Evolutionary conservation across 2,329 filamentous ascomycete species (phyloP).

Genomic region (Immersiporthe knoxdaviesiana): DNA sequence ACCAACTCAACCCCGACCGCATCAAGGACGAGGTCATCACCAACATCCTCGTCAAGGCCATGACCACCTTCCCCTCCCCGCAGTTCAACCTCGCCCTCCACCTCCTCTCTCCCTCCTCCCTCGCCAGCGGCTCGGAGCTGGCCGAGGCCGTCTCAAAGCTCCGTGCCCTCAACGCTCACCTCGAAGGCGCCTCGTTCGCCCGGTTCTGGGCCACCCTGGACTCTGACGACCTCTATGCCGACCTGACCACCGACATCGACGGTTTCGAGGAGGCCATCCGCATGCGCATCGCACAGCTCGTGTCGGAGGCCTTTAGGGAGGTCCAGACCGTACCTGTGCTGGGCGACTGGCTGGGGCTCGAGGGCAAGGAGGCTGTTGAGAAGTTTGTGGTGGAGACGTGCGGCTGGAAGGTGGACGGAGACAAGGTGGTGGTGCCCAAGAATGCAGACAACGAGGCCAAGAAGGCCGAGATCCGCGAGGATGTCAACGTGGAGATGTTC

Average conservation of each 20-base stretch:
- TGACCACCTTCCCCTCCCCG: slow-evolving; percentile 94
- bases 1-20: slow-evolving; percentile 99
- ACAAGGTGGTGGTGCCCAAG: slow-evolving; percentile 74
- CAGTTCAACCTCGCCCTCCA: slow-evolving; percentile 95
- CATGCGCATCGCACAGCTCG: slow-evolving; percentile 83
- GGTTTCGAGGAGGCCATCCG: slow-evolving; percentile 96
- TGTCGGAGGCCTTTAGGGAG: slow-evolving; percentile 80
- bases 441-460: slow-evolving; percentile 99
- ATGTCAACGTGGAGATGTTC: slow-evolving; percentile 89
- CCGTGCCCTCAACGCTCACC: slow-evolving; percentile 78
- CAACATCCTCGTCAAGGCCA: slow-evolving; percentile 97
- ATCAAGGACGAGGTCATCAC: slow-evolving; percentile 96
- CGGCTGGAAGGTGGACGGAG: slow-evolving; percentile 79
- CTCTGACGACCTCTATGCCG: slow-evolving; percentile 92
- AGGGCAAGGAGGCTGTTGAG: slow-evolving; percentile 64
- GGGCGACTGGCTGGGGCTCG: slow-evolving; percentile 75
- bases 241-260: slow-evolving; percentile 89
- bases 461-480: slow-evolving; percentile 92
- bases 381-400: slow-evolving; percentile 86
- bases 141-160: slow-evolving; percentile 92
- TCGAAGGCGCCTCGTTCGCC: slow-evolving; percentile 87
- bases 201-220: slow-evolving; percentile 93
- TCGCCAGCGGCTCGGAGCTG: slow-evolving; percentile 70
- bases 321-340: slow-evolving; percentile 65
- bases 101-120: slow-evolving; percentile 84